Evolutionary conservation across 805 yeast species (phyloP), one percentile per base, ranked within the genome.

Genomic region (Spathaspora girioi): DNA sequence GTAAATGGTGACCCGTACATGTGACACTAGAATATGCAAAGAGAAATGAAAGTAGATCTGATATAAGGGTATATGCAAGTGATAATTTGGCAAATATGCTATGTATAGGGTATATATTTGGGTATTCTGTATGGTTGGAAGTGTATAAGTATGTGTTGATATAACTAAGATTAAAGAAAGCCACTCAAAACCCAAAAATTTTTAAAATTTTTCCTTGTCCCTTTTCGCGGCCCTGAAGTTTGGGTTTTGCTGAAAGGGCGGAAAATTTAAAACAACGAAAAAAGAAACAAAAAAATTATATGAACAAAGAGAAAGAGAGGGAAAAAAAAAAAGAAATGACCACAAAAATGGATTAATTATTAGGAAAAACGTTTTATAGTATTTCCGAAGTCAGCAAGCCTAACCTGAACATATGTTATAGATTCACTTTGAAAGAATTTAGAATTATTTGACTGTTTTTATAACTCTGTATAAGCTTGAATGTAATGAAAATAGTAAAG

Each of bases 1-100:
- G 62, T 59, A 55, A 60, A 62, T 2, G 68, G 62, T 8, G 69
- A 57, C 19, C 72, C 70, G 54, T 64, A 68, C 73, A 68, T 44
- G 44, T 49, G 17, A 29, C 41, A 14, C 3, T 38, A 15, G 26
- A 3, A 9, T 40, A 40, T 40, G 43, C 18, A 11, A 18, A 17
- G 26, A 8, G 17, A 3, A 31, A 18, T 45, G 26, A 15, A n/a
- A n/a, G 19, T 19, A 41, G 3, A n/a, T 19, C 15, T 11, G 19
- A 42, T 42, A 18, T 8, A 42, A 23, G 26, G 26, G 26, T 23
- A 23, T 23, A 23, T n/a, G n/a, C 26, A 3, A 23, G 26, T 23
- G 6, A 8, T 31, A n/a, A n/a, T 14, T 31, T 31, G 8, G 12
- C 4, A 5, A 31, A 3, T 5, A 14, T 8, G 12, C 4, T 38